A percentile compares a stretch with the other conserved stretches of the same genome.
These are phyloP conservation scores for Cardamine resedifolia DNA, from an alignment of 345 rosid species.

Conservation along the genomic window DNA sequence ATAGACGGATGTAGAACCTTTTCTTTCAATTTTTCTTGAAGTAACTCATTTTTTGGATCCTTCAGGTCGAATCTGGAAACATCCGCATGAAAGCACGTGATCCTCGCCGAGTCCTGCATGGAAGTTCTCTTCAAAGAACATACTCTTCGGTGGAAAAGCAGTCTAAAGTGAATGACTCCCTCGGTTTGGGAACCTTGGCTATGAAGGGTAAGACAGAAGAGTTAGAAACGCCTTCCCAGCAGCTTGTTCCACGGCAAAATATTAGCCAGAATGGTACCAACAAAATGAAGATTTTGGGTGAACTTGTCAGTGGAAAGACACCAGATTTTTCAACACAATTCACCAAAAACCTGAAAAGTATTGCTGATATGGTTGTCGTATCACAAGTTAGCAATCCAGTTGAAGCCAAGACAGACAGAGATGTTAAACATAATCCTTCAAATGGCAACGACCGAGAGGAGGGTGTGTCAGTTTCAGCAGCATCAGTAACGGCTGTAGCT, in stretches of 20 bases:
- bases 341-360: slow-evolving; percentile 65
- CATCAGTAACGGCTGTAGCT: slow-evolving; percentile 42
- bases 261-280: slow-evolving; percentile 25
- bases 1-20: neutral
- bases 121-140: slow-evolving; percentile 52
- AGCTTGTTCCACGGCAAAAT: slow-evolving; percentile 35
- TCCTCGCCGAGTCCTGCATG: slow-evolving; percentile 87
- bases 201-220: slow-evolving; percentile 47
- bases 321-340: slow-evolving; percentile 67
- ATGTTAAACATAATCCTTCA: slow-evolving; percentile 37
- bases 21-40: neutral
- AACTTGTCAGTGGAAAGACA: slow-evolving; percentile 27
- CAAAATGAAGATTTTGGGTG: slow-evolving; percentile 19
- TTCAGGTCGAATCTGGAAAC: slow-evolving; percentile 70
- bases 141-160: slow-evolving; percentile 54
- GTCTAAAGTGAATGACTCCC: slow-evolving; percentile 45
- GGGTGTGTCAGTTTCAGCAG: slow-evolving; percentile 37
- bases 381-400: slow-evolving; percentile 51
- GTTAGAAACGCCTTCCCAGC: slow-evolving; percentile 43
- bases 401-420: slow-evolving; percentile 45
- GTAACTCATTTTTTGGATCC: slow-evolving; percentile 15
- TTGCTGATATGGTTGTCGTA: slow-evolving; percentile 56
- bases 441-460: slow-evolving; percentile 41
- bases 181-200: slow-evolving; percentile 33
- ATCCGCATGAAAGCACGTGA: slow-evolving; percentile 97